Conservation (phyloP, 192 early-diverging fungal genomes). For the Coemansia sp. region DNA sequence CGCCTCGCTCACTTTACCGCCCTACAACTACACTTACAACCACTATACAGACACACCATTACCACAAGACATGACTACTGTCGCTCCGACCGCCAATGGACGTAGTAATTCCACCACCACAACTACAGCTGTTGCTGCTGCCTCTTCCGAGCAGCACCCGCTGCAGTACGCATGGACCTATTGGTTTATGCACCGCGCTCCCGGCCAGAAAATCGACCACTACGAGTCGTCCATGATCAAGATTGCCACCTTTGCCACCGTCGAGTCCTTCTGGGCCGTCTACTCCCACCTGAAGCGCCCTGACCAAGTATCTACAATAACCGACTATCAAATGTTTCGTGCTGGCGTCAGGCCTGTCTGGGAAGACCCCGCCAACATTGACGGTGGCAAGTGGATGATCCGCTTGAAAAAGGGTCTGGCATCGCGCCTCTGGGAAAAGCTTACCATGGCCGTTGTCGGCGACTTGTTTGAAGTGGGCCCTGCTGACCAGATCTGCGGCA, state of each 20-base stretch:
- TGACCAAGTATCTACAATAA: slow-evolving; percentile 80
- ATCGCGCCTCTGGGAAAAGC: slow-evolving; percentile 87
- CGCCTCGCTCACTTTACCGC: not conserved
- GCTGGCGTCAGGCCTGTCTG: slow-evolving; percentile 91
- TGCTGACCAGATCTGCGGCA: slow-evolving; percentile 83
- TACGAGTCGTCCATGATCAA: slow-evolving; percentile 89
- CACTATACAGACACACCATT: not conserved
- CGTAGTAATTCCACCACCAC: slow-evolving; percentile 3
- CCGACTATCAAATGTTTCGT: slow-evolving; percentile 94
- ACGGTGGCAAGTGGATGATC: slow-evolving; percentile 96
- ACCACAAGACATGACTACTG: not conserved
- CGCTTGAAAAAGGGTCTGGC: slow-evolving; percentile 91
- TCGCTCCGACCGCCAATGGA: slow-evolving; percentile 1
- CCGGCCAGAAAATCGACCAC: slow-evolving; percentile 82
- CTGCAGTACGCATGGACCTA: slow-evolving; percentile 86
- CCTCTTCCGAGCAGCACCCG: slow-evolving; percentile 59
- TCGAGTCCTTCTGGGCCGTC: slow-evolving; percentile 81
- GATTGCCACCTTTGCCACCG: slow-evolving; percentile 77
- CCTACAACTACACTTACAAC: not conserved
- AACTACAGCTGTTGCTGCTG: not conserved
- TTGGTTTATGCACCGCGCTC: slow-evolving; percentile 93
- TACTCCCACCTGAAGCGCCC: slow-evolving; percentile 83
- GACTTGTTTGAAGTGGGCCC: slow-evolving; percentile 85
- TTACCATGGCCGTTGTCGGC: slow-evolving; percentile 87
- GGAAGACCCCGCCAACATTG: slow-evolving; percentile 86